Evolutionary conservation across 2,329 filamentous ascomycete genomes (phyloP), one percentile per base, ranked within the genome.

Genomic region (Penicillium expansum): DNA sequence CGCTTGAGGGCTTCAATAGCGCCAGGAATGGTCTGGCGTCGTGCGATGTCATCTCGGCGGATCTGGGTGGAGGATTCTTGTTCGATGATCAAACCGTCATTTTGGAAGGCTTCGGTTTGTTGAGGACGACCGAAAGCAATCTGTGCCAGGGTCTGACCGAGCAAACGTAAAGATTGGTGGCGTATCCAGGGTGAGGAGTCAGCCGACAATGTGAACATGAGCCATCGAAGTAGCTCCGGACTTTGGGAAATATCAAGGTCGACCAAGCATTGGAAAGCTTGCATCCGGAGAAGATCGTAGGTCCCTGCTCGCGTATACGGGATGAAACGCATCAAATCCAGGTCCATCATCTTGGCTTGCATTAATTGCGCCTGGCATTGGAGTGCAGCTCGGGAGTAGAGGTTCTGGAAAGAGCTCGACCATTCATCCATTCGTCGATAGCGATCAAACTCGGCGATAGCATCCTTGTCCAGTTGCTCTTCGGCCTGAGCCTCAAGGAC

Each of bases 381-480:
- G 18, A 88, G 74, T 20, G 84, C 84, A 13, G 85, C 84, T 13
- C 79, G 78, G 1, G 85, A 83, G 68, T 86, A 86, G 24, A 86
- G 73, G 62, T 88, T 88, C 54, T 86, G 84, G 66, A 82, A 86
- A 0, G 85, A 87, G 38, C 83, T 81, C 2, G 85, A 84, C 84
- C 84, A 88, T 69, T 88, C 85, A 62, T 88, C 85, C 68, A 87
- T 83, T 35, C 85, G 79, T 53, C 85, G 77, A 60, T 86, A 84
- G 32, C 85, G 80, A 61, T 86, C 83, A 35, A 88, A 83, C 66
- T 86, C 84, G 27, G 82, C 80, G 27, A 87, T 75, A 3, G 83
- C 83, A 52, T 82, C 81, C 55, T 77, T 77, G 56, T 83, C 80
- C 37, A 87, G 80, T 42, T 80, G 76, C 44, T 86, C 81, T 58